Evolutionary conservation across 2,329 filamentous ascomycete species (phyloP), one percentile per base, ranked within the genome.

Genomic region (Epicoccum nigrum): DNA sequence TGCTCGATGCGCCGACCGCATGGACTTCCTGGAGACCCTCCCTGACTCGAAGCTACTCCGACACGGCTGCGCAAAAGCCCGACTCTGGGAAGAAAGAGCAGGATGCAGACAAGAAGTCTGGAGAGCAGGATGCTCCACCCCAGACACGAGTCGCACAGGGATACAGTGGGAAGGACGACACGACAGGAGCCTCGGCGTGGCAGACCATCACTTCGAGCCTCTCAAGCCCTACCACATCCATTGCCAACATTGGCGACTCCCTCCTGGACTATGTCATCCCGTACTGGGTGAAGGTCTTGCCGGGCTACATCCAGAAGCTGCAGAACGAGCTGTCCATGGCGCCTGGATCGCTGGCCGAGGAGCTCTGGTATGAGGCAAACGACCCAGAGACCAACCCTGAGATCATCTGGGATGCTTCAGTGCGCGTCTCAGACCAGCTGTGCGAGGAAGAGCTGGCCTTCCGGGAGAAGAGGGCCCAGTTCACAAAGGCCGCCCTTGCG

Each of bases 331-430:
- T 97, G 13, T 94, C 90, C 27, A 88, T 94, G 85, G 85, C 88
- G 0, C 89, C 91, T 0, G 93, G 92, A 1, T 96, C 92, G 0
- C 77, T 99, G 33, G 91, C 93, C 11, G 88, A 95, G 67, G 90
- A 97, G 61, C 94, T 99, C 51, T 97, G 94, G 94, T 80, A 81
- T 58, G 93, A 97, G 64, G 91, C 94, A 1, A 89, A 92, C 51
- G 90, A 97, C 67, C 85, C 92, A 0, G 79, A 85, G 39, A 79
- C 89, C 56, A 90, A 97, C 62, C 93, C 93, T 0, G 94, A 99
- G 70, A 95, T 97, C 51, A 77, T 84, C 25, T 91, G 88, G 76
- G 84, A 90, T 32, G 92, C 93, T 15, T 80, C 78, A 16, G 94
- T 99, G 1, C 85, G 94, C 17, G 85, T 97, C 4, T 94, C 92